Conservation (phyloP, 2,329 filamentous ascomycete species). For the Aaosphaeria pasadenensis region DNA sequence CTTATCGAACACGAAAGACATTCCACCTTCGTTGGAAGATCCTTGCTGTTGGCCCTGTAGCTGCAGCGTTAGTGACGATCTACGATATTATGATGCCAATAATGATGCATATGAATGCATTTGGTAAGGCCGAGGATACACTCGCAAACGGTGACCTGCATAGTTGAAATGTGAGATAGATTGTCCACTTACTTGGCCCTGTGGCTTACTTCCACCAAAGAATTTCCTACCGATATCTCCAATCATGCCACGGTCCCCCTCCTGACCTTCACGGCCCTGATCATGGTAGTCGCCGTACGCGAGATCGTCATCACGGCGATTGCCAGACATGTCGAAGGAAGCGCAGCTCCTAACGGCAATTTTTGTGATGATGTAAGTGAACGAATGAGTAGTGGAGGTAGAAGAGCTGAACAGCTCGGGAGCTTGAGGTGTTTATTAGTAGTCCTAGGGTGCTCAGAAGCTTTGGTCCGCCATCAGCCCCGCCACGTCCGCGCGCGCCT, state of each 20-base stretch:
- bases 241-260: conserved; percentile 50
- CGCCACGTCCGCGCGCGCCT: no score
- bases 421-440: no score
- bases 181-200: neutral
- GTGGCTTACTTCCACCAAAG: conserved; percentile 17
- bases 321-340: conserved; percentile 25
- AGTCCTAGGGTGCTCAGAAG: no score
- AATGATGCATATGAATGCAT: no score
- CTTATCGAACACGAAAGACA: conserved; percentile 53
- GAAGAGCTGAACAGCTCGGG: no score
- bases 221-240: conserved; percentile 51
- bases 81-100: neutral
- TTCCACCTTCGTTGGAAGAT: conserved; percentile 27
- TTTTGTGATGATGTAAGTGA: no score
- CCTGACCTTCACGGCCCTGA: conserved; percentile 28
- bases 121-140: neutral
- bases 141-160: neutral
- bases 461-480: no score
- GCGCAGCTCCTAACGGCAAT: conserved; percentile 7
- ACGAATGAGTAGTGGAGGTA: no score
- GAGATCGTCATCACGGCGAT: conserved; percentile 48
- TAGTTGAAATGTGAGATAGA: neutral
- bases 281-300: conserved; percentile 55
- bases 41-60: conserved; percentile 7
- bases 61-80: neutral